These are phyloP conservation scores for Diutina siamensis DNA, from an alignment of 1,139 yeast species.

Conservation along the genomic window DNA sequence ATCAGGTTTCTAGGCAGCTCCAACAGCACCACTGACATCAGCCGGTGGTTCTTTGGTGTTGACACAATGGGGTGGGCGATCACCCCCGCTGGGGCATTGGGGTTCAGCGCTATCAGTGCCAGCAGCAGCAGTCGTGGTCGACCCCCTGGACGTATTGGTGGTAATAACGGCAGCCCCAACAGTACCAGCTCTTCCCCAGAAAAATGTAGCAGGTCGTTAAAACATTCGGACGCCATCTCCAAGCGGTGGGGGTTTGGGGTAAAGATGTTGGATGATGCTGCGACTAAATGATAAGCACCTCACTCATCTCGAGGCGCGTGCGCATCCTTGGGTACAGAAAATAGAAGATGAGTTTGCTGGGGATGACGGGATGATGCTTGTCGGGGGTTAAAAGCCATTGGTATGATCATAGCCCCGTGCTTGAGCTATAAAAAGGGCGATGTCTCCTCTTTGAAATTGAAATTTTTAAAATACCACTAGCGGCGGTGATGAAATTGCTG, in stretches of 20 bases:
- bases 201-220: not conserved
- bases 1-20: constrained; percentile 1
- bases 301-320: not conserved
- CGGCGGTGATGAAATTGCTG: too few species aligned
- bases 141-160: not conserved
- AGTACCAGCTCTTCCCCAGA: constrained; percentile 1
- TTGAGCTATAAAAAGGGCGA: too few species aligned
- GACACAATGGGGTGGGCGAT: not conserved
- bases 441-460: too few species aligned
- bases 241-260: too few species aligned
- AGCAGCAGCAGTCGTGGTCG: constrained; percentile 6
- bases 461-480: too few species aligned
- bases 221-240: constrained; percentile 1
- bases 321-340: not conserved
- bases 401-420: too few species aligned
- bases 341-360: not conserved
- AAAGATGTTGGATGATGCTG: not conserved
- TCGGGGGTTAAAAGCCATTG: too few species aligned
- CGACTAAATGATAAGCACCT: not conserved
- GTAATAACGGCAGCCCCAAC: not conserved
- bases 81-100: not conserved
- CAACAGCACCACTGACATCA: constrained; percentile 4
- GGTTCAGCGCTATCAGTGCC: constrained; percentile 1
- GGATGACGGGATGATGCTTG: not conserved
- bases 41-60: constrained; percentile 3